Evolutionary conservation across 2,329 filamentous ascomycete species (phyloP), one percentile per base, ranked within the genome.

Genomic region (Exophiala mesophila): DNA sequence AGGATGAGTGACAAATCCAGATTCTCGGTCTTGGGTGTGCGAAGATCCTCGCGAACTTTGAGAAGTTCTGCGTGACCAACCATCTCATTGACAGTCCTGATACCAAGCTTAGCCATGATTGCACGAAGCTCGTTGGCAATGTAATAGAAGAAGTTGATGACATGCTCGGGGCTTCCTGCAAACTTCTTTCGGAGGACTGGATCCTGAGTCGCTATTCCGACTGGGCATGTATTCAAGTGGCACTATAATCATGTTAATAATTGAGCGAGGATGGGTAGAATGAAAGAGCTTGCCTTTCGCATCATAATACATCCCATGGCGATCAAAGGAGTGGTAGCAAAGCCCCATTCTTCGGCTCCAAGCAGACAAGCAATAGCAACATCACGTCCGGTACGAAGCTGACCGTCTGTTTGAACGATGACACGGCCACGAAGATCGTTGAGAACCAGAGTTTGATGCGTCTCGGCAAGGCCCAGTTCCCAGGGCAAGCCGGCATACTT

Each of bases 61-160:
- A 97, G 74, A 28, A 84, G 77, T 65, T 97, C 90, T 17, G 87
- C 90, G 54, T 84, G 88, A 15, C 90, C 90, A 58, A 97, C 87
- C 90, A 96, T 96, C 66, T 97, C 90, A 62, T 96, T 97, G 63
- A 97, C 84, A 47, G 86, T 94, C 53, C 90, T 83, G 78, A 94
- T 88, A 55, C 90, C 90, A 57, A 96, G 80, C 68, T 85, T 88
- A 37, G 90, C 89, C 90, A 97, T 96, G 67, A 97, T 94, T 24
- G 89, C 88, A 61, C 90, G 83, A 45, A 97, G 79, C 71, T 97
- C 90, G 61, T 97, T 97, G 55, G 90, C 85, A 39, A 97, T 77
- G 60, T 96, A 97, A 72, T 96, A 97, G 71, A 95, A 95, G 74
- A 96, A 96, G 76, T 96, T 97, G 67, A 97, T 96, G 44, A 95